These are phyloP conservation scores for Epichloe gansuensis DNA, from an alignment of 2,329 filamentous ascomycete species.

Conservation along the genomic window DNA sequence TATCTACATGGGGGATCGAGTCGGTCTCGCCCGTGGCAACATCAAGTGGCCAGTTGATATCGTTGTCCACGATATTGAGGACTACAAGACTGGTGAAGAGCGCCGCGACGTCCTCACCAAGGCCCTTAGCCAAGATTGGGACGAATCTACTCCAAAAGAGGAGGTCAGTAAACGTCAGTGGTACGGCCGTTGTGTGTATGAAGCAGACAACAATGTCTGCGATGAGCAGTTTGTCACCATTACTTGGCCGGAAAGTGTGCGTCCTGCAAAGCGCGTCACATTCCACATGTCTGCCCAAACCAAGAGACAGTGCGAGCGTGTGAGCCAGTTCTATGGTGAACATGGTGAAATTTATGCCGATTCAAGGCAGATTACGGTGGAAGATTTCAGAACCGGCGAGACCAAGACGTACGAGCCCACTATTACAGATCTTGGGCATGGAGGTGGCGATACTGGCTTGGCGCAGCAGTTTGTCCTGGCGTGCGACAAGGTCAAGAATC, in stretches of 20 bases:
- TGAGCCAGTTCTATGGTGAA: constrained; percentile 76
- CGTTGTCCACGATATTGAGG: constrained; percentile 86
- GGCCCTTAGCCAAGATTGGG: constrained; percentile 40
- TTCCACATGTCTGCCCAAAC: constrained; percentile 95
- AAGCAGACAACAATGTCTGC: constrained; percentile 82
- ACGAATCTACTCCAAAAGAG: constrained; percentile 30
- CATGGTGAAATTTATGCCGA: constrained; percentile 80
- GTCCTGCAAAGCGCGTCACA: constrained; percentile 68
- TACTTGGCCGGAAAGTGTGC: constrained; percentile 60
- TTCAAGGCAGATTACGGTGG: constrained; percentile 59
- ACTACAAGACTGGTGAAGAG: constrained; percentile 39
- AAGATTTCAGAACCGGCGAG: constrained; percentile 37
- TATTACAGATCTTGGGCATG: constrained; percentile 25
- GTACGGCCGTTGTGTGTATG: constrained; percentile 94
- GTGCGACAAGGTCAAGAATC: constrained; percentile 64
- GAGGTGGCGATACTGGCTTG: constrained; percentile 40
- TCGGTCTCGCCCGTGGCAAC: constrained; percentile 50
- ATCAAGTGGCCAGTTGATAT: constrained; percentile 74
- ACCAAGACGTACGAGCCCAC: constrained; percentile 18
- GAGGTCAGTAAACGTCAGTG: constrained; percentile 46
- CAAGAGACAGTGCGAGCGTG: constrained; percentile 71
- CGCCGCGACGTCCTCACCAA: constrained; percentile 28
- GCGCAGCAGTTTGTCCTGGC: constrained; percentile 73
- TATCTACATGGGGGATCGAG: constrained; percentile 60
- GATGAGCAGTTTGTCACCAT: constrained; percentile 88